These are phyloP conservation scores for Parastagonospora avenae DNA, from an alignment of 2,329 filamentous ascomycete genomes.

Conservation along the genomic window DNA sequence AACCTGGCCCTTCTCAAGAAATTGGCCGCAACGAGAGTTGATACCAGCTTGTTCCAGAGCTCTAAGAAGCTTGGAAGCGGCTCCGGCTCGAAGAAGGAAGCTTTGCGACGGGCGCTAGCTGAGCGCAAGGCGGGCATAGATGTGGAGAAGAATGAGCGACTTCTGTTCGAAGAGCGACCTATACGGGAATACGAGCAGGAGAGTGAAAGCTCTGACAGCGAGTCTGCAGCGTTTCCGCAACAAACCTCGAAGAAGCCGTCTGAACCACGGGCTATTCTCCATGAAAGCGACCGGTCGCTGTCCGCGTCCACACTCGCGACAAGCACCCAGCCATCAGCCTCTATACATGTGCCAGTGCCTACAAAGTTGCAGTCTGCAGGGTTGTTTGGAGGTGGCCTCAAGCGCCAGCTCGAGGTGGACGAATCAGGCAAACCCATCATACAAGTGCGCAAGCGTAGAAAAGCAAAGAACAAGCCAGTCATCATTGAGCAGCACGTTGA, in stretches of 20 bases:
- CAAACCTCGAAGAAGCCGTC: background rate
- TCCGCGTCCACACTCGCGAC: slow-evolving; percentile 6
- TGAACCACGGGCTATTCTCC: background rate
- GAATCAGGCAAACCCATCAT: slow-evolving; percentile 81
- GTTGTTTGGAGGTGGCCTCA: slow-evolving; percentile 75
- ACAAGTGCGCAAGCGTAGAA: slow-evolving; percentile 76
- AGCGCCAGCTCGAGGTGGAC: slow-evolving; percentile 81
- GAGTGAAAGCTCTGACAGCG: slow-evolving; percentile 38
- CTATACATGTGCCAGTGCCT: background rate
- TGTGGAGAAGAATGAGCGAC: slow-evolving; percentile 57
- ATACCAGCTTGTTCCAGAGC: slow-evolving; percentile 81
- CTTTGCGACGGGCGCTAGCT: slow-evolving; percentile 65
- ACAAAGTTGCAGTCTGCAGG: slow-evolving; percentile 13
- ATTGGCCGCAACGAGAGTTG: slow-evolving; percentile 76
- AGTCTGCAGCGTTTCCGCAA: background rate
- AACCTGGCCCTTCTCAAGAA: slow-evolving; percentile 83
- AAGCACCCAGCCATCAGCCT: background rate
- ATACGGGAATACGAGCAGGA: slow-evolving; percentile 17
- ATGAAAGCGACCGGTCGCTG: slow-evolving; percentile 25
- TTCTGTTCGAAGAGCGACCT: slow-evolving; percentile 57
- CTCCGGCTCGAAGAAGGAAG: slow-evolving; percentile 72
- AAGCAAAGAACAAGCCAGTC: slow-evolving; percentile 51
- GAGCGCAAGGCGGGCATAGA: slow-evolving; percentile 70
- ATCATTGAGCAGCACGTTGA: slow-evolving; percentile 54
- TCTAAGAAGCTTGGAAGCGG: slow-evolving; percentile 74